Evolutionary conservation across 805 yeast genomes (phyloP).

Genomic region (Schwanniomyces pseudopolymorphus): DNA sequence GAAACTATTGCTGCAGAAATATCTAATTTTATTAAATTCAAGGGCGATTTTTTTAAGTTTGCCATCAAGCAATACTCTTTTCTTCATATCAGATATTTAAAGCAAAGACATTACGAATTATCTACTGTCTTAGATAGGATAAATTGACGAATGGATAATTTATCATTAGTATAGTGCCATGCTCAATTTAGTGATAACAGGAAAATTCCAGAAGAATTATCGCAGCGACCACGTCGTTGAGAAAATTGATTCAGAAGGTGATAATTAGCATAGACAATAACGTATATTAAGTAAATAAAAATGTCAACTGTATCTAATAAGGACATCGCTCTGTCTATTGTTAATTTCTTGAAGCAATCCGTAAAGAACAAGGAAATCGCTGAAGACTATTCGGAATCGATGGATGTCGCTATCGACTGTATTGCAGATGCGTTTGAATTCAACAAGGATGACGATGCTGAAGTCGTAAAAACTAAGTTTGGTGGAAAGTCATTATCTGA

Average conservation of each 20-base stretch:
- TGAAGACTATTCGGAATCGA: slow-evolving; percentile 81
- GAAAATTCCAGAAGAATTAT: slow-evolving; percentile 6
- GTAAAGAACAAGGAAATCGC: slow-evolving; percentile 62
- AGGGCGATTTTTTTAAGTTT: slow-evolving; percentile 38
- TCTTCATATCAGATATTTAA: slow-evolving; percentile 1
- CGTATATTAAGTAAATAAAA: background rate
- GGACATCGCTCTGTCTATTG: slow-evolving; percentile 71
- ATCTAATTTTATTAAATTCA: slow-evolving; percentile 56
- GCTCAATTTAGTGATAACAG: slow-evolving; percentile 3
- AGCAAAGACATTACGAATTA: slow-evolving; percentile 5
- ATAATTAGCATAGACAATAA: background rate
- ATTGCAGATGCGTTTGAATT: slow-evolving; percentile 83
- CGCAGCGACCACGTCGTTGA: slow-evolving; percentile 2
- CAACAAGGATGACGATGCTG: slow-evolving; percentile 47
- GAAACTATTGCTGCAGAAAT: slow-evolving; percentile 64
- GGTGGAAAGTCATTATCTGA: slow-evolving; percentile 49
- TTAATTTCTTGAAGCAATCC: slow-evolving; percentile 63
- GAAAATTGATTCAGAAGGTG: background rate
- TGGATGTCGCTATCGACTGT: slow-evolving; percentile 93
- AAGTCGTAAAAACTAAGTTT: slow-evolving; percentile 36
- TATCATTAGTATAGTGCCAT: slow-evolving; percentile 1
- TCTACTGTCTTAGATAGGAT: background rate
- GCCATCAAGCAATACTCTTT: slow-evolving; percentile 32
- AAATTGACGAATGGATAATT: background rate
- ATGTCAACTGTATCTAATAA: slow-evolving; percentile 51